Evolutionary conservation across 495 filamentous ascomycete species (phyloP).

Genomic region (Pseudotulostoma volvatum): DNA sequence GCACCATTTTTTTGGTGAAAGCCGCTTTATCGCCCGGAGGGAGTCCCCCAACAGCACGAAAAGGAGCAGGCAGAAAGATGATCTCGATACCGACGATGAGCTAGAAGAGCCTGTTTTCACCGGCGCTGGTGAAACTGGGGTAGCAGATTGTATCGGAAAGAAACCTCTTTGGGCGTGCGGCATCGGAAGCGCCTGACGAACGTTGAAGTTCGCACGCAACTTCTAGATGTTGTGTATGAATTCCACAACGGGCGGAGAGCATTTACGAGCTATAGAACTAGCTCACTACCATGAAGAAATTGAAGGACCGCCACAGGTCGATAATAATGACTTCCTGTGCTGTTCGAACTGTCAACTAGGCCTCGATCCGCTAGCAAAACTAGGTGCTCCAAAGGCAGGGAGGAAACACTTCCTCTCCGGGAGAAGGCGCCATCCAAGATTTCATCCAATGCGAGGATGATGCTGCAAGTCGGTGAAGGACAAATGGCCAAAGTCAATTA

Average conservation of each 20-base stretch:
- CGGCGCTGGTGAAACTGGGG: background rate
- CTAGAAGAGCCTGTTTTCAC: too few relatives aligned
- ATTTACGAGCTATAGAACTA: background rate
- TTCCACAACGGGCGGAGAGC: background rate
- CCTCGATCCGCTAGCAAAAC: background rate
- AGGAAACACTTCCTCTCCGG: background rate
- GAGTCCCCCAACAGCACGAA: background rate
- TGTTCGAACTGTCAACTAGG: background rate
- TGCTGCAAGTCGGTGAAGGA: background rate
- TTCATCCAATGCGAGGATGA: background rate
- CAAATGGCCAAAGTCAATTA: background rate
- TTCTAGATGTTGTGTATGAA: background rate
- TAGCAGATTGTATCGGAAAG: background rate
- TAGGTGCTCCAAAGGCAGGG: background rate
- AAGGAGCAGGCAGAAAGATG: background rate
- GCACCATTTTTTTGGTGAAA: background rate
- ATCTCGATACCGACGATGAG: background rate
- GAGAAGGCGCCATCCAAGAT: background rate
- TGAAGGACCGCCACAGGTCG: too few relatives aligned
- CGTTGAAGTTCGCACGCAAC: background rate
- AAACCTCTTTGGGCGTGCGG: too few relatives aligned
- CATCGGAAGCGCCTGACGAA: background rate
- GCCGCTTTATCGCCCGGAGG: background rate
- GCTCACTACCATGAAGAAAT: background rate
- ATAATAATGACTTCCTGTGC: background rate